These are phyloP conservation scores for Pleurostoma richardsiae DNA, from an alignment of 2,329 filamentous ascomycete species.

Conservation along the genomic window DNA sequence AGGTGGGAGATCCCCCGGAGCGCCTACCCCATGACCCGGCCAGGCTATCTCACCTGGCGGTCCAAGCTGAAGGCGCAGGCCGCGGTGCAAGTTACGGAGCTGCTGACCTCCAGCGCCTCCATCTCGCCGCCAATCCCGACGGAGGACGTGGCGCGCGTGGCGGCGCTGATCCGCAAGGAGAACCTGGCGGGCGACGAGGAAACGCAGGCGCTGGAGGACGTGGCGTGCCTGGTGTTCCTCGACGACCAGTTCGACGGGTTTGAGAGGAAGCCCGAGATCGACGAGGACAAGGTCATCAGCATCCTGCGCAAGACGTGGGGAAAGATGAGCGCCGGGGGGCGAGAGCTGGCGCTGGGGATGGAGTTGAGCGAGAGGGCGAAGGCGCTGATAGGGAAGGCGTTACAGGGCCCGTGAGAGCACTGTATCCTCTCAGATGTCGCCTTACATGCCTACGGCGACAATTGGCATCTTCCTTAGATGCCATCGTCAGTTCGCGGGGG, in stretches of 20 bases:
- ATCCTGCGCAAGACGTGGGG: constrained; percentile 71
- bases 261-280: constrained; percentile 57
- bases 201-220: constrained; percentile 75
- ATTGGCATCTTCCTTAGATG: too few relatives aligned
- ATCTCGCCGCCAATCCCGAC: constrained; percentile 30
- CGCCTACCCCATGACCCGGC: constrained; percentile 67
- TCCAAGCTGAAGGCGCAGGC: constrained; percentile 66
- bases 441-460: too few relatives aligned
- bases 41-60: constrained; percentile 78
- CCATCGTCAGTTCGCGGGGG: too few relatives aligned
- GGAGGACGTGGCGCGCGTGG: constrained; percentile 57
- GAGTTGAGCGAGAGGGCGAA: constrained; percentile 58
- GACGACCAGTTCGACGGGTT: constrained; percentile 84
- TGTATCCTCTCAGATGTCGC: too few relatives aligned
- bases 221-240: constrained; percentile 81
- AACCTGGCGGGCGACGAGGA: constrained; percentile 56
- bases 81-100: constrained; percentile 46
- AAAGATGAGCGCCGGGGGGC: constrained; percentile 65
- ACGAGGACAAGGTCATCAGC: constrained; percentile 71
- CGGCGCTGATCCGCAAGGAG: constrained; percentile 73
- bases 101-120: constrained; percentile 31
- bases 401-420: constrained; percentile 23
- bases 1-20: constrained; percentile 75
- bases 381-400: constrained; percentile 57
- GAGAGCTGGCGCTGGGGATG: constrained; percentile 61